Evolutionary conservation across 2,329 filamentous ascomycete species (phyloP).

Genomic region (Rasamsonia emersonii): DNA sequence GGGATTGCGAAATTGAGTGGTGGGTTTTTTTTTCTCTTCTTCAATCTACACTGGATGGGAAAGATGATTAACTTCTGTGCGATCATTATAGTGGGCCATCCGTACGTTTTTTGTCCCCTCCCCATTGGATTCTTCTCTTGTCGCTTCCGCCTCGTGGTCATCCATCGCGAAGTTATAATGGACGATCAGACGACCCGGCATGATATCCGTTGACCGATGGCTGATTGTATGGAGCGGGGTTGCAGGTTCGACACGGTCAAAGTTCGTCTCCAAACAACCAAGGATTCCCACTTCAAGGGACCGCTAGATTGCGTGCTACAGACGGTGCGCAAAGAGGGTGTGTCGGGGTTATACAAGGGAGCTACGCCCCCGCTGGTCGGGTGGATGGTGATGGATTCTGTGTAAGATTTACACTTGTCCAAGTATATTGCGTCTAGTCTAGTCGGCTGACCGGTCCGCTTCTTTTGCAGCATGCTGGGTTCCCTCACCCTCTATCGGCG

Average conservation of each 20-base stretch:
- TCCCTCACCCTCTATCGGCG: slow-evolving; percentile 85
- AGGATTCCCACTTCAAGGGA: slow-evolving; percentile 67
- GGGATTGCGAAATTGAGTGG: slow-evolving; percentile 83
- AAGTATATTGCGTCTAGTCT: too few relatives aligned
- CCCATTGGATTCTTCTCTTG: slow-evolving; percentile 1
- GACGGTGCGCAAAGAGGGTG: slow-evolving; percentile 77
- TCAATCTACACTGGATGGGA: too few relatives aligned
- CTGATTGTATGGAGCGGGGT: too few relatives aligned
- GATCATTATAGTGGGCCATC: slow-evolving; percentile 46
- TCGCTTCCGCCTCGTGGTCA: not conserved
- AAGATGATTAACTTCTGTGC: too few relatives aligned
- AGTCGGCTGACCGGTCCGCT: not conserved
- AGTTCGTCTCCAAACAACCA: slow-evolving; percentile 84
- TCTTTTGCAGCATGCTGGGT: slow-evolving; percentile 63
- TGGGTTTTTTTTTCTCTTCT: slow-evolving; percentile 33
- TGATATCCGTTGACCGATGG: not conserved
- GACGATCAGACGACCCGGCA: too few relatives aligned
- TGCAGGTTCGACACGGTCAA: slow-evolving; percentile 91
- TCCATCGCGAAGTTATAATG: too few relatives aligned
- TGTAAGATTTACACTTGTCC: slow-evolving; percentile 33
- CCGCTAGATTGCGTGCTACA: slow-evolving; percentile 77
- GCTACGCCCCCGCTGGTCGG: slow-evolving; percentile 84
- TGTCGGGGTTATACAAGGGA: slow-evolving; percentile 85
- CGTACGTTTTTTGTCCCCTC: slow-evolving; percentile 32
- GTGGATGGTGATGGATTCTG: slow-evolving; percentile 96